Evolutionary conservation across 2,329 filamentous ascomycete species (phyloP).

Genomic region (Cladosporium sp.): DNA sequence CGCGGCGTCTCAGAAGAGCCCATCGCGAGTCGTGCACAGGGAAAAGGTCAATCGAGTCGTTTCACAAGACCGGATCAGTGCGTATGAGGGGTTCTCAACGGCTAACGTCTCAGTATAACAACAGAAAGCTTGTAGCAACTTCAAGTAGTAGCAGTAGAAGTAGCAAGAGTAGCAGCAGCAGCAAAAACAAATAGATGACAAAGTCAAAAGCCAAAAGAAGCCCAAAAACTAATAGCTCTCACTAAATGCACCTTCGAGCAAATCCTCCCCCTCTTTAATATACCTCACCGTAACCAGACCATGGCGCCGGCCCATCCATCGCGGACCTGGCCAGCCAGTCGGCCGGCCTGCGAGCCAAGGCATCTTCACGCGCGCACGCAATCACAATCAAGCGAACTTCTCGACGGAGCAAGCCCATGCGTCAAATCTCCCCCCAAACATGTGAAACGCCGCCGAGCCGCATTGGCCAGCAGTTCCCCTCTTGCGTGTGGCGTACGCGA

Average conservation of each 20-base stretch:
- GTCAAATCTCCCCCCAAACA: not conserved
- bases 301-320: not conserved
- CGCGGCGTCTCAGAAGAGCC: not conserved
- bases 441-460: not conserved
- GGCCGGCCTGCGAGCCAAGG: not conserved
- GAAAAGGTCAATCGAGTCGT: not conserved
- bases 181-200: not conserved
- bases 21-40: not conserved
- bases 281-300: not conserved
- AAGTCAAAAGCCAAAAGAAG: not conserved
- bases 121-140: not conserved
- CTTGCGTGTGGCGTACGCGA: not conserved
- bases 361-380: not conserved
- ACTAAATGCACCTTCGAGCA: not conserved
- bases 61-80: not conserved
- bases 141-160: not conserved
- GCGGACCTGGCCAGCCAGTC: not conserved
- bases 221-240: not conserved
- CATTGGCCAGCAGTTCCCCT: not conserved
- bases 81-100: not conserved
- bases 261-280: not conserved
- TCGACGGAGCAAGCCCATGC: not conserved
- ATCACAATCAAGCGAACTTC: not conserved
- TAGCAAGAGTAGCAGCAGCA: not conserved
- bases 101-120: not conserved